Conservation (phyloP, 1,284 basidiomycete species). For the Apiotrichum mycotoxinovorans region DNA sequence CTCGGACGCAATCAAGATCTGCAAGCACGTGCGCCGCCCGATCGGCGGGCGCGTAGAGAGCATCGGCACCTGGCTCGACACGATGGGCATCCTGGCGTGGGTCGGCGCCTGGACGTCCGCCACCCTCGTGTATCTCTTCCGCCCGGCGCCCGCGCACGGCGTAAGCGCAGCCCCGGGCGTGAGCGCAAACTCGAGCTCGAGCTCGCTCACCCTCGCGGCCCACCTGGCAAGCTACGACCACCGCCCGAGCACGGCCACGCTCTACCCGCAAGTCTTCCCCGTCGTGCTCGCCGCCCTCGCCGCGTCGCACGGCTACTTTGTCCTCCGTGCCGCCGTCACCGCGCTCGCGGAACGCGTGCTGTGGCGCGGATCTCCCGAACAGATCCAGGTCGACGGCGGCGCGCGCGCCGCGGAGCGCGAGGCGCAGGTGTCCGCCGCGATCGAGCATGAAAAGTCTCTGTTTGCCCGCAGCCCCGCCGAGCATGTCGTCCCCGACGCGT, state of each 20-base stretch:
- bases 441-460: not conserved
- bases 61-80: slow-evolving; percentile 91
- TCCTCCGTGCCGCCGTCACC: slow-evolving; percentile 62
- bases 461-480: not conserved
- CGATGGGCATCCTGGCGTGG: slow-evolving; percentile 83
- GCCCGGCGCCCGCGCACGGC: no score
- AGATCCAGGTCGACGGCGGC: slow-evolving; percentile 24
- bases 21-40: slow-evolving; percentile 76
- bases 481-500: slow-evolving; percentile 18
- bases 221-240: slow-evolving; percentile 35
- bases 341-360: slow-evolving; percentile 68
- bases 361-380: slow-evolving; percentile 69
- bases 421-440: not conserved
- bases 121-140: slow-evolving; percentile 80
- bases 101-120: slow-evolving; percentile 78
- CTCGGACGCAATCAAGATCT: slow-evolving; percentile 93
- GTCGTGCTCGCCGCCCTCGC: slow-evolving; percentile 70
- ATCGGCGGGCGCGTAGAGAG: slow-evolving; percentile 81
- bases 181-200: not conserved
- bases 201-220: slow-evolving; percentile 24
- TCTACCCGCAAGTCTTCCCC: slow-evolving; percentile 55
- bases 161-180: no score
- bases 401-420: slow-evolving; percentile 1
- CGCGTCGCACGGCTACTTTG: slow-evolving; percentile 74
- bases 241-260: slow-evolving; percentile 27